phyloP scores from a whole-genome alignment of 2,329 filamentous ascomycete species.

The Aspergillus arachidicola region DNA sequence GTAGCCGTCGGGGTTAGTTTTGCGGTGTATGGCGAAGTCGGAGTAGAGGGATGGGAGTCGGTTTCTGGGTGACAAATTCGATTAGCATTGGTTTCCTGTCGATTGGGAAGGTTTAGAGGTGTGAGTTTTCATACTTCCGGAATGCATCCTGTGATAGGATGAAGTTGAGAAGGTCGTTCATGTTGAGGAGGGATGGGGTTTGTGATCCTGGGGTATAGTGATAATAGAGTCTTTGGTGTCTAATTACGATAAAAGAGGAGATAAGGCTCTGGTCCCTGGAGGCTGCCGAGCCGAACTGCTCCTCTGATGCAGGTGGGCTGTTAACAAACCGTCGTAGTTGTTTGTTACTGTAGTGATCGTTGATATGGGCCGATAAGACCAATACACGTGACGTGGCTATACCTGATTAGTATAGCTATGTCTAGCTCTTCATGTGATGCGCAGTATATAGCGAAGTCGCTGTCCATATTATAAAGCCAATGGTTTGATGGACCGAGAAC shows the following conservation, averaged over 20 bases:
- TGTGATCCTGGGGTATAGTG: neutral
- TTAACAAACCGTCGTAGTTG: conserved; percentile 10
- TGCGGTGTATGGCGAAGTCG: conserved; percentile 74
- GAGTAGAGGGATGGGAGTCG: conserved; percentile 86
- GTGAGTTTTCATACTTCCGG: conserved; percentile 50
- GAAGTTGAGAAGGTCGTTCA: conserved; percentile 68
- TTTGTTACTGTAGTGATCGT: conserved; percentile 6
- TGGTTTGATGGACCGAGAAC: neutral
- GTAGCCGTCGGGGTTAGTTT: conserved; percentile 83
- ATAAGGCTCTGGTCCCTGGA: neutral
- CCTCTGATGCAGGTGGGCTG: neutral
- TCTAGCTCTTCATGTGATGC: neutral
- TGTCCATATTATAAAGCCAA: neutral
- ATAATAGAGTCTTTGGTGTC: neutral
- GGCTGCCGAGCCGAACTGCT: neutral
- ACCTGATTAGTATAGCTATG: neutral
- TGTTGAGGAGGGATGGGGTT: conserved; percentile 15
- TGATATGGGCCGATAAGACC: conserved; percentile 12
- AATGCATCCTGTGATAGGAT: conserved; percentile 64
- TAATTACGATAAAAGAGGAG: neutral
- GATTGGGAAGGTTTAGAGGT: neutral
- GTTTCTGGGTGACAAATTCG: conserved; percentile 51
- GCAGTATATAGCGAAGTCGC: neutral
- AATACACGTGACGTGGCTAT: neutral
- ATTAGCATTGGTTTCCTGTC: neutral